phyloP scores from a whole-genome alignment of 1,139 yeast species.

The Petasospora rhodanensis region DNA sequence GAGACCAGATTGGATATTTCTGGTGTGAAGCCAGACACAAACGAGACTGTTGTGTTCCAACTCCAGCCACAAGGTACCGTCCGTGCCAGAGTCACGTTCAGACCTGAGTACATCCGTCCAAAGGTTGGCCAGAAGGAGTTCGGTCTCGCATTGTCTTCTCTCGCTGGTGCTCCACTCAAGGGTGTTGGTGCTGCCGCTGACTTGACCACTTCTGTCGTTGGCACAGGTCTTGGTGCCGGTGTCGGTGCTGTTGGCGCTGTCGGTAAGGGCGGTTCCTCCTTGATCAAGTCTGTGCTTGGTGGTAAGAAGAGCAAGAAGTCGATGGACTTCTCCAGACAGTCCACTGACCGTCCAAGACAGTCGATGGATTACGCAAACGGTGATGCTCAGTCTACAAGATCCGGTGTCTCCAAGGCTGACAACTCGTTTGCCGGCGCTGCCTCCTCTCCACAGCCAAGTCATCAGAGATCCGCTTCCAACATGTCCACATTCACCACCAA shows the following conservation, averaged over 20 bases:
- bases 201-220: constrained; percentile 38
- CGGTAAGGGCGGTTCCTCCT: constrained; percentile 31
- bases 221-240: constrained; percentile 35
- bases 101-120: constrained; percentile 68
- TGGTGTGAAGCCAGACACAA: constrained; percentile 39
- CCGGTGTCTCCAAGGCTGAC: constrained; percentile 6
- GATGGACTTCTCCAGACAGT: constrained; percentile 8
- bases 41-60: constrained; percentile 43
- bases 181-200: constrained; percentile 40
- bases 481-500: constrained; percentile 18
- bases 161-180: constrained; percentile 46
- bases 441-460: constrained; percentile 4
- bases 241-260: constrained; percentile 37
- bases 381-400: constrained; percentile 19
- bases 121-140: constrained; percentile 41
- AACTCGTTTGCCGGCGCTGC: constrained; percentile 11
- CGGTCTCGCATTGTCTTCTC: constrained; percentile 37
- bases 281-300: constrained; percentile 38
- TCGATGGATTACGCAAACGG: constrained; percentile 8
- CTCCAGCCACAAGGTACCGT: constrained; percentile 61
- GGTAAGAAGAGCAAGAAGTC: constrained; percentile 24
- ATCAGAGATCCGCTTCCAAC: constrained; percentile 17
- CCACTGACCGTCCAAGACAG: constrained; percentile 5
- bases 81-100: constrained; percentile 47
- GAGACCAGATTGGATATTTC: constrained; percentile 45